Evolutionary conservation across 176 grass and related monocot genomes (phyloP), one percentile per base, ranked within the genome.

Genomic region (Leersia perrieri): DNA sequence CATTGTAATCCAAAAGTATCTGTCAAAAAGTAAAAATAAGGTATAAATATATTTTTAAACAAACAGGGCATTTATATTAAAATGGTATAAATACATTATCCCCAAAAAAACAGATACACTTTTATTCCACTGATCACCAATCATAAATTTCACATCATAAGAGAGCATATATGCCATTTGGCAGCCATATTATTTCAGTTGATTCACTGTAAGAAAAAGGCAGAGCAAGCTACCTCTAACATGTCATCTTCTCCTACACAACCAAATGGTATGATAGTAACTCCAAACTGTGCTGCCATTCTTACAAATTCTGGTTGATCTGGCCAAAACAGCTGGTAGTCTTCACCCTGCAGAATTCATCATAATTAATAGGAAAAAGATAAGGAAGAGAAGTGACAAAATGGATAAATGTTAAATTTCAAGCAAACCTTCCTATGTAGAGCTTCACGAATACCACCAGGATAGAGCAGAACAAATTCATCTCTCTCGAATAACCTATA

Each of bases 241-340:
- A 95, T 34, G 60, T 98, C 96, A 70, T 98, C 92, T 89, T 98
- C 96, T 66, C 96, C 96, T 57, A 98, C 92, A 58, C 63, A 88
- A 9, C 96, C 96, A 88, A 98, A 98, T 47, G 96, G 96, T 81
- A 98, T 62, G 57, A 98, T 64, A 58, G 91, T 92, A 62, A 64
- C 92, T 45, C 87, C 94, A 78, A 97, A 97, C 25, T 88, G 85
- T 26, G 92, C 92, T 23, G 92, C 94, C 94, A 97, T 97, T 83
- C 94, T 90, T 68, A 94, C 94, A 76, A 97, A 97, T 90, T 97
- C 94, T 74, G 94, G 87, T 49, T 90, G 91, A 33, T 94, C 83
- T 31, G 91, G 91, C 92, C 94, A 94, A 90, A 97, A 92, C 68
- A 97, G 80, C 53, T 90, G 90, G 68, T 97, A 92, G 71, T 86